Evolutionary conservation across 768 basidiomycete genomes (phyloP).

Genomic region (Calocybe cyanea): DNA sequence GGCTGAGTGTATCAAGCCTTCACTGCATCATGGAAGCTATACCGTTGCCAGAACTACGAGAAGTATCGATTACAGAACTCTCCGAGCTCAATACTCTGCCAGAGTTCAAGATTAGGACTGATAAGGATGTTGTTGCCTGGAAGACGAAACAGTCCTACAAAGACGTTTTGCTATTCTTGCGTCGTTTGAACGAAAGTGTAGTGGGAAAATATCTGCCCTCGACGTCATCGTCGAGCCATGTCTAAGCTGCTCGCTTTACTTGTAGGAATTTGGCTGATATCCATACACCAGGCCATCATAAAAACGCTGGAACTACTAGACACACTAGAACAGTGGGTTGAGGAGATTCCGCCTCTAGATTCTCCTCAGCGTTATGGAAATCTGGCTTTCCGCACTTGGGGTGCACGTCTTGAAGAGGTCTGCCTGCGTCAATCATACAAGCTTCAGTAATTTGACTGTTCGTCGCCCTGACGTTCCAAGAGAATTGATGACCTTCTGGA

Average conservation of each 20-base stretch:
- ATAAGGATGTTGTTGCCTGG: conserved; percentile 74
- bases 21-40: not conserved
- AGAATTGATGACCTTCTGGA: conserved; percentile 49
- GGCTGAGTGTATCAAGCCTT: not conserved
- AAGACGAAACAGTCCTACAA: conserved; percentile 63
- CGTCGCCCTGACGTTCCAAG: conserved; percentile 29
- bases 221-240: conserved; percentile 30
- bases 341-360: conserved; percentile 70
- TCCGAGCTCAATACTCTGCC: conserved; percentile 25
- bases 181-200: conserved; percentile 73
- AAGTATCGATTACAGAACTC: conserved; percentile 21
- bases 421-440: conserved; percentile 11
- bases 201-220: conserved; percentile 58
- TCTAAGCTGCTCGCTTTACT: conserved; percentile 10
- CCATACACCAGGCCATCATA: conserved; percentile 38
- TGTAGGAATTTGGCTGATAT: conserved; percentile 3
- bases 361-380: conserved; percentile 90
- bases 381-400: conserved; percentile 86
- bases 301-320: conserved; percentile 56
- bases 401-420: conserved; percentile 73
- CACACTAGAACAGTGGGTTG: conserved; percentile 68
- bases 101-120: conserved; percentile 59
- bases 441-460: conserved; percentile 5
- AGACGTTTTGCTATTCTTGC: conserved; percentile 74
- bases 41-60: conserved; percentile 21